Conservation (phyloP, 2,329 filamentous ascomycete genomes). For the Geoglossum cookeanum region DNA sequence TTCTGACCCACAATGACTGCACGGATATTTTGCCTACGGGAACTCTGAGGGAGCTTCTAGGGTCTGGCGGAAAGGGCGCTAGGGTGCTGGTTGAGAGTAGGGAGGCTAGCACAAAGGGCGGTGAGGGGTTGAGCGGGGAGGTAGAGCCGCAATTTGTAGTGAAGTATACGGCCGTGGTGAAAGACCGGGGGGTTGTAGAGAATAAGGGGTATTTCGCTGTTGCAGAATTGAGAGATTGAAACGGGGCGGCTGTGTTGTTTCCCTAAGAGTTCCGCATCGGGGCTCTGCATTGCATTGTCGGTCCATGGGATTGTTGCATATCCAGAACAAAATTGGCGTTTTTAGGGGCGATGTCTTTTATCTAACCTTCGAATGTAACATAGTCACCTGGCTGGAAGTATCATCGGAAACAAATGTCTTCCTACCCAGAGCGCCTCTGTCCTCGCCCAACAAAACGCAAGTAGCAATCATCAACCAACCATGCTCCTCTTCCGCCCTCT, state of each 20-base stretch:
- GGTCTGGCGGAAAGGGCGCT: slow-evolving; percentile 50
- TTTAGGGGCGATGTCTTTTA: not conserved
- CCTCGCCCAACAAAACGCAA: not conserved
- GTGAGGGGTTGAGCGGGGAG: slow-evolving; percentile 53
- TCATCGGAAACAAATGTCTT: not conserved
- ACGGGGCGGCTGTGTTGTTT: not conserved
- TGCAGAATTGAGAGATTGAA: slow-evolving; percentile 37
- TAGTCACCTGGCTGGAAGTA: not conserved
- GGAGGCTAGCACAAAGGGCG: slow-evolving; percentile 19
- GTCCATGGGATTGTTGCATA: not conserved
- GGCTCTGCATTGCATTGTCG: not conserved
- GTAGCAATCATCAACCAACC: slow-evolving; percentile 42
- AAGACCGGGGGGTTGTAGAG: slow-evolving; percentile 86
- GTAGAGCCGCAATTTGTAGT: slow-evolving; percentile 84
- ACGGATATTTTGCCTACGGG: slow-evolving; percentile 77
- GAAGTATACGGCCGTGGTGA: slow-evolving; percentile 91
- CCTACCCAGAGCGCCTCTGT: not conserved
- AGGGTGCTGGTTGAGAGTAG: slow-evolving; percentile 46
- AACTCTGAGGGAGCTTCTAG: slow-evolving; percentile 67
- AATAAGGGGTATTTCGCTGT: slow-evolving; percentile 95
- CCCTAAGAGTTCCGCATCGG: not conserved
- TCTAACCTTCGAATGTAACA: not conserved
- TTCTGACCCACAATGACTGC: slow-evolving; percentile 87
- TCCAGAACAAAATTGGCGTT: not conserved
- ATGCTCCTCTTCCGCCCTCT: slow-evolving; percentile 93